Evolutionary conservation across 768 basidiomycete genomes (phyloP), one percentile per base, ranked within the genome.

Genomic region (Russula brevipes): DNA sequence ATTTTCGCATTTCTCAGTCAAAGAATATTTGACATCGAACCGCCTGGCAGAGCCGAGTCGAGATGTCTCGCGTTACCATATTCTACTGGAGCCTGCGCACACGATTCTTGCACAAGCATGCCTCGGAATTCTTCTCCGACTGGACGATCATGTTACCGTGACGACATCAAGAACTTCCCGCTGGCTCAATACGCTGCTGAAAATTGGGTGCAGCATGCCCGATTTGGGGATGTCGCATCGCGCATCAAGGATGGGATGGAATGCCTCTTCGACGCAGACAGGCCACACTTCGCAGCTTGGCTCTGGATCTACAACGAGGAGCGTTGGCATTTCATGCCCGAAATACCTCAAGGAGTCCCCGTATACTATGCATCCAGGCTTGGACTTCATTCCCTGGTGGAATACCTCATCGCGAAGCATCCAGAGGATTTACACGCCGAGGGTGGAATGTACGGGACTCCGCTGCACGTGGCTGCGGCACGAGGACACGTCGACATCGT

Each of bases 1-100:
- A n/a, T 58, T 58, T 17, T 58, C 57, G 4, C 57, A 58, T 16
- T 47, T 56, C 24, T 56, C 55, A 0, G 55, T 56, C 55, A 56
- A 56, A n/a, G 55, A 56, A n/a, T 56, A 11, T n/a, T 56, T 56
- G 55, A 45, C 42, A 1, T 33, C 55, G 31, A 16, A 35, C 6
- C 42, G 55, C 1, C 55, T 56, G 35, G 16, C n/a, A 6, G 42
- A 45, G 5, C 35, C 55, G 10, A 45, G n/a, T 3, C 11, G n/a
- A 12, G 55, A 56, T 11, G 42, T 56, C 31, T 45, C 55, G 17
- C 0, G n/a, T 0, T 56, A 45, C 45, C 55, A 56, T 33, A 56
- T 56, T 45, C 31, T 10, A 44, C 41, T 45, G 0, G 55, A 56
- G 41, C 3, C 44, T 1, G 55, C 55, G 6, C 55, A 56, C n/a